Percentiles rank a stretch among this genome's conserved stretches.
phyloP scores from a whole-genome alignment of 768 basidiomycete species.

The Phallus indusiatus region DNA sequence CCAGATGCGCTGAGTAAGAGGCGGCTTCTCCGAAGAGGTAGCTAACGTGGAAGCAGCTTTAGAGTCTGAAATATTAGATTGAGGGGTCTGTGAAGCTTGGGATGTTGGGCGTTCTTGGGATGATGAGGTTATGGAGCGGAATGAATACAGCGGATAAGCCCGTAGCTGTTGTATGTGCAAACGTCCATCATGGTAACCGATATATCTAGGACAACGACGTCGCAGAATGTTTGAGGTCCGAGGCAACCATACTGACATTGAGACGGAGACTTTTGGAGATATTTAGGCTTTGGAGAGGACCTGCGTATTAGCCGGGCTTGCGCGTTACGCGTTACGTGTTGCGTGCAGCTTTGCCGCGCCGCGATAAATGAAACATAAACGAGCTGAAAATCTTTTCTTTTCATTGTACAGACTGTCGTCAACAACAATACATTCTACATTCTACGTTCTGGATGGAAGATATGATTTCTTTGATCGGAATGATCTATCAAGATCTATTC shows the following conservation, averaged over 20 bases:
- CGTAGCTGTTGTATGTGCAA: neutral
- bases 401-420: neutral
- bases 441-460: neutral
- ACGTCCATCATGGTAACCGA: neutral
- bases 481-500: conserved; percentile 43
- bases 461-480: too few relatives aligned
- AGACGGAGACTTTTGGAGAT: too few relatives aligned
- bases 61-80: neutral
- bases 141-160: neutral
- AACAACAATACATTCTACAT: neutral
- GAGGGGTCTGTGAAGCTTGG: neutral
- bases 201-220: neutral
- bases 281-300: too few relatives aligned
- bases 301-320: too few relatives aligned
- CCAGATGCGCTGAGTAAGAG: conserved; percentile 63
- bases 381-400: neutral
- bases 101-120: neutral
- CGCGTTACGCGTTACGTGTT: too few relatives aligned
- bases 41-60: conserved; percentile 8
- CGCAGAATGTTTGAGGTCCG: neutral
- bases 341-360: too few relatives aligned
- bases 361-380: too few relatives aligned
- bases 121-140: neutral
- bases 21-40: conserved; percentile 18
- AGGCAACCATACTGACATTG: conserved; percentile 4